Evolutionary conservation across 2,329 filamentous ascomycete species (phyloP), one percentile per base, ranked within the genome.

Genomic region (Blastomyces silverae): DNA sequence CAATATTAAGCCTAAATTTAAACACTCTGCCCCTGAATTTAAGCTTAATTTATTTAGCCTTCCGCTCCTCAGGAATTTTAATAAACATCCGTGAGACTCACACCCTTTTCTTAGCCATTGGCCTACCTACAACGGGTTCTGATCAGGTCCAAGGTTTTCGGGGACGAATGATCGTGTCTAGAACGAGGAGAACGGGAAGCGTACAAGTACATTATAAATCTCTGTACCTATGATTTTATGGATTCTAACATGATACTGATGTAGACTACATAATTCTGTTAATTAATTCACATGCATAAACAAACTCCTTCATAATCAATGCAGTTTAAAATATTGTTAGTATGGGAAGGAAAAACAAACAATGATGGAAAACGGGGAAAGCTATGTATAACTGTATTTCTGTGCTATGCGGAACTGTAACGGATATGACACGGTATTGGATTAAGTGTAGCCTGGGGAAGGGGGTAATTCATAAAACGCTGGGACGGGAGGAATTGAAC

Each of bases 371-470:
- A 28, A 52, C 6, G 15, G 42, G 37, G 13, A 42, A 25, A 13
- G 11, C 5, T 22, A 25, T 22, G 34, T 42, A 17, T 42, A 58
- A 10, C 20, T 58, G 37, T 42, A 58, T 58, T 42, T 58, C 34
- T 58, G n/a, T n/a, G 37, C 37, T 42, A 42, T 58, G 37, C 56
- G 34, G 44, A 58, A 58, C 34, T 25, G 56, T 58, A 58, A 58
- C 25, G 20, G 10, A 58, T 13, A 39, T 39, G 37, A 25, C 8
- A 25, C 8, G n/a, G 56, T 7, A 15, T 37, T 20, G 17, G 42
- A 20, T 17, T 5, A 20, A n/a, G 10, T 25, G 34, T 13, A 37
- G 42, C 34, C 28, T 37, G 20, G n/a, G n/a, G n/a, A 11, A 4
- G 8, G 22, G 48, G 11, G n/a, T 15, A 37, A 56, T 56, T 37